Percentiles rank a stretch among this genome's conserved stretches.
These are phyloP conservation scores for Taiwanofungus camphoratus DNA, from an alignment of 1,284 basidiomycete species.

Conservation along the genomic window DNA sequence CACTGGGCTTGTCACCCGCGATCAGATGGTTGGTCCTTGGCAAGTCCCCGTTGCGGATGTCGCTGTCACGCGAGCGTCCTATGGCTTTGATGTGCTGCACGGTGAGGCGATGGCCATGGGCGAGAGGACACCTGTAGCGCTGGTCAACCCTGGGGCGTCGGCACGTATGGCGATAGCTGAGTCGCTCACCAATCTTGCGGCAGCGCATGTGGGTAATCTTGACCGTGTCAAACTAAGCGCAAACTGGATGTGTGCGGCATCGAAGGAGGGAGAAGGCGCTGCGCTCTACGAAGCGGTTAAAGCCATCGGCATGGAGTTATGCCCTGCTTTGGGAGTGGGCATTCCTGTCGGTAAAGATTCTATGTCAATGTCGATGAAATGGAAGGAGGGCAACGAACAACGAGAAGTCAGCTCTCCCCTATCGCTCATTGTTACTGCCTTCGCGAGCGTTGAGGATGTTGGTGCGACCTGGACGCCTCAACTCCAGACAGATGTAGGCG, in stretches of 20 bases:
- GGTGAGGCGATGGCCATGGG: constrained; percentile 99
- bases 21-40: constrained; percentile 99
- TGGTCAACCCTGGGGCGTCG: constrained; percentile 84
- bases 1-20: constrained; percentile 91
- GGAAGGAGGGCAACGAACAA: constrained; percentile 60
- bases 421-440: constrained; percentile 93
- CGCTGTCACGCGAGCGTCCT: constrained; percentile 91
- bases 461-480: constrained; percentile 90
- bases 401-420: constrained; percentile 88
- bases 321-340: constrained; percentile 89
- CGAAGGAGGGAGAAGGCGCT: constrained; percentile 86
- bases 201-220: constrained; percentile 72
- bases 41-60: constrained; percentile 98
- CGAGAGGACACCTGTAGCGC: constrained; percentile 90
- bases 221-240: constrained; percentile 88
- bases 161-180: constrained; percentile 97
- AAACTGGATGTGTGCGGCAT: constrained; percentile 99
- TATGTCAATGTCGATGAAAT: constrained; percentile 99
- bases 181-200: constrained; percentile 87
- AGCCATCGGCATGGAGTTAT: constrained; percentile 91
- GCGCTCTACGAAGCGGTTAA: constrained; percentile 90
- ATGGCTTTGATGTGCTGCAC: constrained; percentile 79
- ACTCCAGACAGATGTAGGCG: constrained; percentile 60
- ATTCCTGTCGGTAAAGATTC: constrained; percentile 99
- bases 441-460: constrained; percentile 82